A percentile compares a stretch with the other conserved stretches of the same genome.
Conservation (phyloP, 768 basidiomycete species). For the Myochromella boudieri region DNA sequence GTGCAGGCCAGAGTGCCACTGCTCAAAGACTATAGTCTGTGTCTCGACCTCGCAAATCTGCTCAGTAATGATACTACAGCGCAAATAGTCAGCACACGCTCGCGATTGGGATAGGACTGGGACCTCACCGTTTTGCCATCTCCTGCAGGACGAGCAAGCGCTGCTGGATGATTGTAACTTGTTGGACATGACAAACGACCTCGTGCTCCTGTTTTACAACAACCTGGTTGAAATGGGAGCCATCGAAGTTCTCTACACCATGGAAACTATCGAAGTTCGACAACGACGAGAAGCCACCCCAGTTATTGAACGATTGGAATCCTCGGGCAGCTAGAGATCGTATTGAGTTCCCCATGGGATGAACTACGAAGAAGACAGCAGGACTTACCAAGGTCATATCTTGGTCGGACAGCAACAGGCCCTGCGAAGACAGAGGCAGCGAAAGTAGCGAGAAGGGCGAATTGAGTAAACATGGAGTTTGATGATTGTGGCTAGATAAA, state of each 20-base stretch:
- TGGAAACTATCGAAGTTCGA: constrained; percentile 46
- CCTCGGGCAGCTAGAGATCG: constrained; percentile 13
- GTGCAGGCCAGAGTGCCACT: constrained; percentile 38
- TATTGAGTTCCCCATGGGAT: background rate
- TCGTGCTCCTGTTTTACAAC: constrained; percentile 34
- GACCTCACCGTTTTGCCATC: constrained; percentile 41
- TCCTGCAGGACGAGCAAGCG: constrained; percentile 43
- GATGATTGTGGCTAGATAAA: constrained; percentile 17
- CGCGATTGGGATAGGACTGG: background rate
- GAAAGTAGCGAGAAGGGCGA: constrained; percentile 30
- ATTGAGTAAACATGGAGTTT: constrained; percentile 35
- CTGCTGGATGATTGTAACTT: constrained; percentile 44
- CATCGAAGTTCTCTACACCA: constrained; percentile 42
- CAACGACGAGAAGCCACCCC: constrained; percentile 37
- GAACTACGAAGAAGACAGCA: background rate
- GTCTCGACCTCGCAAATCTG: constrained; percentile 51
- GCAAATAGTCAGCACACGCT: background rate
- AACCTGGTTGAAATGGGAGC: constrained; percentile 31
- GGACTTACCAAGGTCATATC: constrained; percentile 25
- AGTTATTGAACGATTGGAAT: constrained; percentile 32
- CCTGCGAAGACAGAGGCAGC: constrained; percentile 30
- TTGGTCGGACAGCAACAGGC: constrained; percentile 26
- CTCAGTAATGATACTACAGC: constrained; percentile 40
- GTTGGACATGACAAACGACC: constrained; percentile 38
- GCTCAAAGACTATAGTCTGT: constrained; percentile 44